A percentile compares a stretch with the other conserved stretches of the same genome.
These are phyloP conservation scores for Calonectria ilicicola DNA, from an alignment of 2,329 filamentous ascomycete species.

Conservation along the genomic window DNA sequence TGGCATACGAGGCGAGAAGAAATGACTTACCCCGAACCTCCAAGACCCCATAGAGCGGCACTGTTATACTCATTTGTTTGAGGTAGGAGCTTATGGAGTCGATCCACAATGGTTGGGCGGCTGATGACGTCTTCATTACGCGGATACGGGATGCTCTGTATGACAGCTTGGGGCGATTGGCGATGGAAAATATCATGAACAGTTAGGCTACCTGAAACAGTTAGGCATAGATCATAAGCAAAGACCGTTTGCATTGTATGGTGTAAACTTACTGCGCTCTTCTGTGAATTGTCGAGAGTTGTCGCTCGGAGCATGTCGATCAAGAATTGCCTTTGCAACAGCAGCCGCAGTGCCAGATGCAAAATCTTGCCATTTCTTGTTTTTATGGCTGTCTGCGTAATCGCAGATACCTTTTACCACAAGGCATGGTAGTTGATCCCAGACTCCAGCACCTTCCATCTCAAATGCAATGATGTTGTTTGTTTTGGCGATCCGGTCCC, in stretches of 20 bases:
- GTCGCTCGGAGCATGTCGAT: not conserved
- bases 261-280: not conserved
- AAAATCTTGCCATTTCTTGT: slow-evolving; percentile 17
- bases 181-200: not conserved
- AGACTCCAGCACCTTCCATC: slow-evolving; percentile 23
- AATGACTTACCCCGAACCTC: not conserved
- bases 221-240: not conserved
- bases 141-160: not conserved
- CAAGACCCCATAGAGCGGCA: slow-evolving; percentile 7
- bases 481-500: not conserved
- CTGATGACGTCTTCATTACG: not conserved
- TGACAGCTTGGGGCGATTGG: not conserved
- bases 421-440: slow-evolving; percentile 14
- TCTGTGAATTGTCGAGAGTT: too few relatives aligned
- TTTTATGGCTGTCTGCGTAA: slow-evolving; percentile 22
- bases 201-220: too few relatives aligned
- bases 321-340: slow-evolving; percentile 2
- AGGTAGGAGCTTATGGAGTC: not conserved
- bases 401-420: slow-evolving; percentile 19
- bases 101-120: not conserved
- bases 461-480: slow-evolving; percentile 16
- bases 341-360: slow-evolving; percentile 17
- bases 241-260: not conserved
- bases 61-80: not conserved
- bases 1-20: not conserved